Percentiles rank a stretch among this genome's conserved stretches.
Evolutionary conservation across 495 filamentous ascomycete species (phyloP).

Genomic region (Neurospora sp.): DNA sequence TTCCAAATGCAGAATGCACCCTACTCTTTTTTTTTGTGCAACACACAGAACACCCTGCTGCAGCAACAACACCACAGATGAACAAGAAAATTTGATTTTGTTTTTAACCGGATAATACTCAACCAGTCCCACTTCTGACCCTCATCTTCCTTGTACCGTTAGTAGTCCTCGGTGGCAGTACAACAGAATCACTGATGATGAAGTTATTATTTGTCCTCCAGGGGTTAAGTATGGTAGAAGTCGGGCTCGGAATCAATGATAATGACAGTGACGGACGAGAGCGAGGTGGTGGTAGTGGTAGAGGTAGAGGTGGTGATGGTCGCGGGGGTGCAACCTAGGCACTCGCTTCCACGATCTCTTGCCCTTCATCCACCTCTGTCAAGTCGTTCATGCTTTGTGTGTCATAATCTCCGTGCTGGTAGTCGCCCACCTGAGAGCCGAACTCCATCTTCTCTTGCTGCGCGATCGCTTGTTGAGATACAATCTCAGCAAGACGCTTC

Average conservation of each 20-base stretch:
- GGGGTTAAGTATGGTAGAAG: conserved; percentile 8
- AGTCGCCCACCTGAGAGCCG: conserved; percentile 26
- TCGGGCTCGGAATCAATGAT: conserved; percentile 3
- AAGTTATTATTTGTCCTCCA: conserved; percentile 10
- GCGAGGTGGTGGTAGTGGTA: not conserved
- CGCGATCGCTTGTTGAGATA: conserved; percentile 87
- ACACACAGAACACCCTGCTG: not conserved
- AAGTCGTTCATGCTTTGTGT: conserved; percentile 27
- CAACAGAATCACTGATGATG: not conserved
- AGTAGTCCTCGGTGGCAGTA: not conserved
- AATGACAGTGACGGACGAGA: not conserved
- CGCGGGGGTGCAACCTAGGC: conserved; percentile 19
- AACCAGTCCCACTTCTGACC: conserved; percentile 4
- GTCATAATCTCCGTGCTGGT: conserved; percentile 22
- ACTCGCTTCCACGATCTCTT: conserved; percentile 16
- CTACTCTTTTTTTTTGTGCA: not conserved
- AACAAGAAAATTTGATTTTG: not conserved
- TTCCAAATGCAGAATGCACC: not conserved
- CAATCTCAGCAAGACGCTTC: conserved; percentile 93
- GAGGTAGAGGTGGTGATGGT: not conserved
- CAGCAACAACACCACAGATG: not conserved
- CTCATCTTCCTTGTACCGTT: conserved; percentile 2
- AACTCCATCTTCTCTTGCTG: conserved; percentile 78
- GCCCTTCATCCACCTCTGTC: conserved; percentile 34
- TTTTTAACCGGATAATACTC: not conserved